These are phyloP conservation scores for Saccharomycopsis sp. DNA, from an alignment of 805 yeast genomes.

Conservation along the genomic window DNA sequence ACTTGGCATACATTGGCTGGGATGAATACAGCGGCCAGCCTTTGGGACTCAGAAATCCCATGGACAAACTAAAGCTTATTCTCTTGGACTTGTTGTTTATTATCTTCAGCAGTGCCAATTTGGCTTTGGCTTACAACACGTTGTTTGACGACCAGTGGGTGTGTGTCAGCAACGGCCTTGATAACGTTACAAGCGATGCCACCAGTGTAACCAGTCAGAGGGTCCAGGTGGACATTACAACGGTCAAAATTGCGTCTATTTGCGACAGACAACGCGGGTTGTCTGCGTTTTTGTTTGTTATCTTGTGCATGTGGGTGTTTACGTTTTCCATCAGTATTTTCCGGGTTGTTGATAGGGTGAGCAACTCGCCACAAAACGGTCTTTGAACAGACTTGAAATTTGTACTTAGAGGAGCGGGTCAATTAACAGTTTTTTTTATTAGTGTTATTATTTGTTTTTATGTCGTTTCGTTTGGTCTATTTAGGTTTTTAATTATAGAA, in stretches of 20 bases:
- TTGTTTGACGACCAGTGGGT: conserved; percentile 80
- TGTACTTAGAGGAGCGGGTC: no score
- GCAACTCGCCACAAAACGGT: conserved; percentile 5
- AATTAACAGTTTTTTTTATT: no score
- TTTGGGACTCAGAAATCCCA: conserved; percentile 79
- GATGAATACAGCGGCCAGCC: conserved; percentile 94
- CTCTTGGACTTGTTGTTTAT: conserved; percentile 81
- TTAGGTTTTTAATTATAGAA: no score
- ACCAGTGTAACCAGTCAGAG: neutral
- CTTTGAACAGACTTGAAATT: no score
- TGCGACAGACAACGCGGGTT: conserved; percentile 76
- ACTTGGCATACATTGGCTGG: conserved; percentile 72
- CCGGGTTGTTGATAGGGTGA: conserved; percentile 68
- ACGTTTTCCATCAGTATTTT: conserved; percentile 79
- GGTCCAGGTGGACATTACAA: conserved; percentile 14
- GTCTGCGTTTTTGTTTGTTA: conserved; percentile 70
- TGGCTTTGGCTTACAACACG: conserved; percentile 80
- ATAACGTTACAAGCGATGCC: neutral
- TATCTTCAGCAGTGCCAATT: conserved; percentile 81
- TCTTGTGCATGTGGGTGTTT: conserved; percentile 73
- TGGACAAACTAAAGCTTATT: conserved; percentile 73
- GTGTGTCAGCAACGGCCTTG: conserved; percentile 32
- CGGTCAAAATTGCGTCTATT: conserved; percentile 40
- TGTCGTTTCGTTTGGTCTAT: no score
- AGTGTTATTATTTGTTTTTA: no score